phyloP scores from a whole-genome alignment of 2,329 filamentous ascomycete species.

The Zymoseptoria ardabiliae region DNA sequence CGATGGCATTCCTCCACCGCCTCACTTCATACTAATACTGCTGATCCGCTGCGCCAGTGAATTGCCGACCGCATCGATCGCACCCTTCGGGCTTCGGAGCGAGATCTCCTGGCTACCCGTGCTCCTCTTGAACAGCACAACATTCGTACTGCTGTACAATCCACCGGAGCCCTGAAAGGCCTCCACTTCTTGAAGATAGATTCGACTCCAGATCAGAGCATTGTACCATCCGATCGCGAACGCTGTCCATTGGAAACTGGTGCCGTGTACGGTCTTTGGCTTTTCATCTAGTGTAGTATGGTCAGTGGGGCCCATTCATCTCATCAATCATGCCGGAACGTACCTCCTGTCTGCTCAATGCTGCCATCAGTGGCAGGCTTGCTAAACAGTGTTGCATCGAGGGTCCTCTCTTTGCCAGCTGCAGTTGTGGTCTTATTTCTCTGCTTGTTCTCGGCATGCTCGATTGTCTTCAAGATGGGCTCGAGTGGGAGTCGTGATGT shows the following conservation, averaged over 20 bases:
- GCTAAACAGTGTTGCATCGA: neutral
- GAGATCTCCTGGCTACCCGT: conserved; percentile 48
- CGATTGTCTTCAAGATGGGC: conserved; percentile 32
- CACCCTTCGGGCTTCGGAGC: conserved; percentile 75
- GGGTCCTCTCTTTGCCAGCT: neutral
- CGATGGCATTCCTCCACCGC: neutral
- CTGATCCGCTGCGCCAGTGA: conserved; percentile 83
- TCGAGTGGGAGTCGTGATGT: conserved; percentile 80
- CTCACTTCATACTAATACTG: conserved; percentile 24
- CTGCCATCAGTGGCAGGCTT: neutral
- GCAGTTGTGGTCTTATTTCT: neutral
- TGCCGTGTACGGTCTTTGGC: conserved; percentile 4
- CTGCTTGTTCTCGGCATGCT: conserved; percentile 8
- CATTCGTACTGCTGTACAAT: conserved; percentile 85
- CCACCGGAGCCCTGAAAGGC: conserved; percentile 73
- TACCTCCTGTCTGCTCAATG: neutral
- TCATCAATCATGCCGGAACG: neutral
- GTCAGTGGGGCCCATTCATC: neutral
- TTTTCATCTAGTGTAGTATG: conserved; percentile 5
- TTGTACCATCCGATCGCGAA: conserved; percentile 78
- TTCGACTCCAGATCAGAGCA: conserved; percentile 84
- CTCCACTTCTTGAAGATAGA: conserved; percentile 81
- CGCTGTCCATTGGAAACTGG: conserved; percentile 15
- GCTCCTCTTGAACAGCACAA: conserved; percentile 76
- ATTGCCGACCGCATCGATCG: conserved; percentile 87